These are phyloP conservation scores for Syncephalastrum racemosum DNA, from an alignment of 371 early-diverging fungal genomes.

Conservation along the genomic window DNA sequence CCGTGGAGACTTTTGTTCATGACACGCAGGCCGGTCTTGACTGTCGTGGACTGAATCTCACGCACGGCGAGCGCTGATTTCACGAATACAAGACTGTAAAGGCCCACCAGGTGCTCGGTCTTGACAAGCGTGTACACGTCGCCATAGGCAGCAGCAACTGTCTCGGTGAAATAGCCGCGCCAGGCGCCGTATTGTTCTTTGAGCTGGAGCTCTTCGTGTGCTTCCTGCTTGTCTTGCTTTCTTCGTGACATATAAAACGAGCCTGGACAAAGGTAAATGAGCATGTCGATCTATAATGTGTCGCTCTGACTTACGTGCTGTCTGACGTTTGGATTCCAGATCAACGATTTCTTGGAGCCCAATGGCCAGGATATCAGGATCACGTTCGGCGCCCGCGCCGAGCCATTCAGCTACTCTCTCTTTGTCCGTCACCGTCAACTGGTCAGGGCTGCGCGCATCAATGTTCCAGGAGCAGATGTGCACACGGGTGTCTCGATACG, in stretches of 20 bases:
- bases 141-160: conserved; percentile 37
- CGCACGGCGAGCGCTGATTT: conserved; percentile 34
- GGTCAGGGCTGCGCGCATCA: conserved; percentile 68
- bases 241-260: not conserved
- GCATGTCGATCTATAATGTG: not conserved
- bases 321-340: conserved; percentile 73
- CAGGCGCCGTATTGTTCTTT: conserved; percentile 53
- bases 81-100: conserved; percentile 76
- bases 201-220: conserved; percentile 13
- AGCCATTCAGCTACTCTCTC: conserved; percentile 53
- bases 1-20: conserved; percentile 64
- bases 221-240: conserved; percentile 9
- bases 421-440: conserved; percentile 37
- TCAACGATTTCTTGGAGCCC: conserved; percentile 91
- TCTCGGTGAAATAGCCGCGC: conserved; percentile 56
- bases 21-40: conserved; percentile 85
- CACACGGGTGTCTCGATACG: conserved; percentile 58
- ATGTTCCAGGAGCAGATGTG: conserved; percentile 84
- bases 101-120: conserved; percentile 76
- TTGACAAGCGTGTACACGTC: conserved; percentile 55
- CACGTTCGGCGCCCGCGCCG: conserved; percentile 36
- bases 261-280: conserved; percentile 33
- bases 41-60: conserved; percentile 36
- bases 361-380: conserved; percentile 80
- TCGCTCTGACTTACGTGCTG: conserved; percentile 55